Evolutionary conservation across 371 early-diverging fungal genomes (phyloP), one percentile per base, ranked within the genome.

Genomic region (Apophysomyces sp.): DNA sequence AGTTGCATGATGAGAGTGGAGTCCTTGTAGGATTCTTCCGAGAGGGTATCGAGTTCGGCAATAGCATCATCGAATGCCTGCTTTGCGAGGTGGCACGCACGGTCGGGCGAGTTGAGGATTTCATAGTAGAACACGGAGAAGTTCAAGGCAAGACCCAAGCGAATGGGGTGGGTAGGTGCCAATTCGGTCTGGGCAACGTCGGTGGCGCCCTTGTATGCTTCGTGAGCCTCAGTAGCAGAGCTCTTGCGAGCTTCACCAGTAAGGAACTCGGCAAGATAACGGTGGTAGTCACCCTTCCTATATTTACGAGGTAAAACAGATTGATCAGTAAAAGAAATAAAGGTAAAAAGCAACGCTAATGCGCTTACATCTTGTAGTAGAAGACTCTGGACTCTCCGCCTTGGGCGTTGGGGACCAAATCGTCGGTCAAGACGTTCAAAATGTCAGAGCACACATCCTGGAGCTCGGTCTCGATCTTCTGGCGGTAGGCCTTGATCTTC

Each of bases 111-210:
- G 88, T 98, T 99, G 73, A 98, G 86, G 74, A 99, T 99, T 86
- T 99, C 99, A 81, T 98, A 99, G 91, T 98, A 98, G 86, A 99
- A 99, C 39, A 99, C 99, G n/a, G 99, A 99, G 86, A 97, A 99
- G 93, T 99, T 99, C 71, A 99, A 88, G 61, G 98, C 98, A 62
- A 99, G 90, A 57, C 99, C 99, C 52, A 99, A 92, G 66, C 99
- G 96, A 74, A 99, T 97, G 55, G 99, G 99, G 85, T 99, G 98
- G 56, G 99, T 99, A 40, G 97, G 92, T 31, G 97, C 90, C 16
- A 99, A 86, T 66, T 95, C 93, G 30, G 91, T 92, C 74, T 91
- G 89, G 64, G 99, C 98, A 81, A 96, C 88, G 61, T 90, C 96
- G 39, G 94, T 95, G 69, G 99, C 99, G 54, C 83, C 83, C 87